phyloP scores from a whole-genome alignment of 176 grass and related monocot genomes.

The Triticum turgidum region DNA sequence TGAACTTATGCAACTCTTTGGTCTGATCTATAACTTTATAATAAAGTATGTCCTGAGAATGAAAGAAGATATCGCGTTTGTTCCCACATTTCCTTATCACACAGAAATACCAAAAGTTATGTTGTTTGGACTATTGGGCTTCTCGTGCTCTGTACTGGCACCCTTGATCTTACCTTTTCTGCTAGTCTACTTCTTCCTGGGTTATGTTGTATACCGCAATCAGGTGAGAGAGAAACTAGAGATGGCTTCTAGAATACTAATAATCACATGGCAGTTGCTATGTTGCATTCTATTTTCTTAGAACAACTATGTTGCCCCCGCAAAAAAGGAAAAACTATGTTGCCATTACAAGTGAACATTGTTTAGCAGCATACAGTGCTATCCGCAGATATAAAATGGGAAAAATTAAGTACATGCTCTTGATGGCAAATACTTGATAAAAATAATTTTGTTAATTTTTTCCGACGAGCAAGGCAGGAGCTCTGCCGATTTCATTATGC shows the following conservation, averaged over 20 bases:
- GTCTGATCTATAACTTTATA: conserved; percentile 67
- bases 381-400: neutral
- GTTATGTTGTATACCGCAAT: conserved; percentile 88
- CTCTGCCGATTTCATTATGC: neutral
- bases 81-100: conserved; percentile 84
- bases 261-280: neutral
- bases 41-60: conserved; percentile 71
- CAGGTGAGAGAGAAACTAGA: conserved; percentile 61
- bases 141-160: conserved; percentile 80
- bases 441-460: neutral
- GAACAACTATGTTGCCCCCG: neutral
- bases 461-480: too few relatives aligned
- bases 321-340: neutral
- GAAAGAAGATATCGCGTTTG: conserved; percentile 56
- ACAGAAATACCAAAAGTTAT: conserved; percentile 92
- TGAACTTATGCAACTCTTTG: conserved; percentile 92
- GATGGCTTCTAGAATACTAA: neutral
- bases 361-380: neutral
- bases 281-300: neutral
- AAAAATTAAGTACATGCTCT: neutral
- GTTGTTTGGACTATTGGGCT: conserved; percentile 81
- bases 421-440: neutral
- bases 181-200: conserved; percentile 92
- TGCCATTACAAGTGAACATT: neutral
- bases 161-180: conserved; percentile 94